A percentile compares a stretch with the other conserved stretches of the same genome.
phyloP scores from a whole-genome alignment of 805 yeast genomes.

The Candida xiaguanensis region DNA sequence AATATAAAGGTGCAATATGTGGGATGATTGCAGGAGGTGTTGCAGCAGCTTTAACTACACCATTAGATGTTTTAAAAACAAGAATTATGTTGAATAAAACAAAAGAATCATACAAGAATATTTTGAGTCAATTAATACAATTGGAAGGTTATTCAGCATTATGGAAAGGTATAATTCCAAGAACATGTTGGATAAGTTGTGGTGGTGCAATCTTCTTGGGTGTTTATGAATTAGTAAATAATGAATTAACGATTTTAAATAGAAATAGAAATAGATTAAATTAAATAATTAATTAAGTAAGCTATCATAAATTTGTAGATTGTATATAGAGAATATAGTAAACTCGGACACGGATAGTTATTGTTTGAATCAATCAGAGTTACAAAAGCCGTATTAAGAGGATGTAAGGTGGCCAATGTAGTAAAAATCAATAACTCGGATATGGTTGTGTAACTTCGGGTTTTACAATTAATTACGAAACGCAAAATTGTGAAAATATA shows the following conservation, averaged over 20 bases:
- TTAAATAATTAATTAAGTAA: too few relatives aligned
- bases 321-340: too few relatives aligned
- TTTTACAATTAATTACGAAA: too few relatives aligned
- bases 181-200: constrained; percentile 96
- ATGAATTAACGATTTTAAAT: constrained; percentile 3
- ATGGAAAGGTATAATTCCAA: constrained; percentile 84
- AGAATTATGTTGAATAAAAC: constrained; percentile 74
- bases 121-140: constrained; percentile 50
- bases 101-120: constrained; percentile 40
- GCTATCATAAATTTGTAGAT: too few relatives aligned
- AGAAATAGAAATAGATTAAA: background rate
- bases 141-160: constrained; percentile 79
- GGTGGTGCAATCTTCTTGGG: constrained; percentile 98
- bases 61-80: constrained; percentile 75
- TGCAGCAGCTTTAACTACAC: constrained; percentile 80
- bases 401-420: too few relatives aligned
- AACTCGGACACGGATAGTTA: too few relatives aligned
- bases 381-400: too few relatives aligned
- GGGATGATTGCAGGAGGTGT: constrained; percentile 81
- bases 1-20: constrained; percentile 74
- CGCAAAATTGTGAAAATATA: too few relatives aligned
- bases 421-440: too few relatives aligned
- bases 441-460: too few relatives aligned
- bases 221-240: constrained; percentile 68
- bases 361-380: too few relatives aligned